Evolutionary conservation across 768 basidiomycete genomes (phyloP), one percentile per base, ranked within the genome.

Genomic region (Boletus coccyginus): DNA sequence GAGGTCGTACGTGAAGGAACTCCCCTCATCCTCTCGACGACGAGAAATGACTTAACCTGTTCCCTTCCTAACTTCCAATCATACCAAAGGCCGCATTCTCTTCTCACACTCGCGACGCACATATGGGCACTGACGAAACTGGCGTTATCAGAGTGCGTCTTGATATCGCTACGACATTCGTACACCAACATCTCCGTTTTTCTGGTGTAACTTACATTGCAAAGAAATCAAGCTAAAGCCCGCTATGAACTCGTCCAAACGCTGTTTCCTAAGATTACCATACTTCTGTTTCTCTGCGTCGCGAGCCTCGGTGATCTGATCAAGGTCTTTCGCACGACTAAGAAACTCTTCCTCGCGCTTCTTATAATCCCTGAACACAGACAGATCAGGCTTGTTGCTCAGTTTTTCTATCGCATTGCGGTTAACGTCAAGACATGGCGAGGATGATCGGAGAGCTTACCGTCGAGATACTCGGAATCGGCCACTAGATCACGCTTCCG

Each of bases 181-280:
- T 3, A 40, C 49, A 3, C 49, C 45, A 1, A 64, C 48, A 42
- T 43, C 5, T 17, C 11, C 19, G 14, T n/a, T n/a, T n/a, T n/a
- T n/a, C n/a, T n/a, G n/a, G 39, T 44, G 10, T 13, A 14, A 52
- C 40, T 14, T 33, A 17, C 24, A 35, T 35, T n/a, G n/a, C 68
- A 92, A 73, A 2, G 94, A 95, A 60, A 99, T 98, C 52, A 86
- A 70, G 59, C 80, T 93, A 71, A 98, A 98, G 27, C 96, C 97
- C 31, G 86, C 77, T 94, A 98, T 98, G 70, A 99, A 98, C 73
- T 96, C 93, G 50, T 95, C 90, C 52, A 98, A 75, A 13, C 96
- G 83, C 66, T 89, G 84, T 69, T 96, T 97, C 60, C 92, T 77
- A 56, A 98, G 76, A 19, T 82, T 81, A 46, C 98, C 96, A 57